These are phyloP conservation scores for Rhodotorula mucilaginosa DNA, from an alignment of 1,284 basidiomycete species.

Conservation along the genomic window DNA sequence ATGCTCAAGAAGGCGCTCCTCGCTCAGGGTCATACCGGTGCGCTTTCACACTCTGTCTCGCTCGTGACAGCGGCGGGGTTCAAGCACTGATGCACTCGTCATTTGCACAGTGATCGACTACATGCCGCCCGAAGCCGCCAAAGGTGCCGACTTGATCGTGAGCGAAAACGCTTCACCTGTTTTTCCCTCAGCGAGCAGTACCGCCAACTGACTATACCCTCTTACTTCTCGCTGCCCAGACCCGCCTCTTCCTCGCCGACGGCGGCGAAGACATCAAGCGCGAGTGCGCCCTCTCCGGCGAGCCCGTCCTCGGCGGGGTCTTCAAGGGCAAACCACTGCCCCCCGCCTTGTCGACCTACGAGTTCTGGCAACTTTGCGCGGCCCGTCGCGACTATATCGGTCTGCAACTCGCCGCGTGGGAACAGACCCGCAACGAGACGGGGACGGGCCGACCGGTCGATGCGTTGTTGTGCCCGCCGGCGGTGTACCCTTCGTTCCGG, in stretches of 20 bases:
- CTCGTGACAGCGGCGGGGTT: not conserved
- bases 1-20: constrained; percentile 60
- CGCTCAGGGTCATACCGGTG: constrained; percentile 62
- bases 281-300: constrained; percentile 15
- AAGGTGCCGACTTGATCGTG: constrained; percentile 46
- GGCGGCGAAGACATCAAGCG: constrained; percentile 25
- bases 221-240: constrained; percentile 2
- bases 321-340: not conserved
- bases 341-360: constrained; percentile 50
- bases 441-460: constrained; percentile 59
- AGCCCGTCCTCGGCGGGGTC: constrained; percentile 6
- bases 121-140: constrained; percentile 53
- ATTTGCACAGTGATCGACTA: constrained; percentile 51
- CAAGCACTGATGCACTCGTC: not conserved
- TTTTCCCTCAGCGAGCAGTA: too few species aligned
- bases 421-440: constrained; percentile 54
- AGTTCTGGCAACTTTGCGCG: constrained; percentile 57
- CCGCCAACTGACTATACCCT: too few species aligned
- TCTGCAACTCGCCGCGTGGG: constrained; percentile 60
- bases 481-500: constrained; percentile 57
- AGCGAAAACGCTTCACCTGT: not conserved
- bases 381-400: constrained; percentile 53
- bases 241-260: constrained; percentile 40
- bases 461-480: constrained; percentile 61
- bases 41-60: not conserved